Percentiles rank a stretch among this genome's conserved stretches.
Evolutionary conservation across 768 basidiomycete species (phyloP).

Genomic region (Leccinum subgranulosum): DNA sequence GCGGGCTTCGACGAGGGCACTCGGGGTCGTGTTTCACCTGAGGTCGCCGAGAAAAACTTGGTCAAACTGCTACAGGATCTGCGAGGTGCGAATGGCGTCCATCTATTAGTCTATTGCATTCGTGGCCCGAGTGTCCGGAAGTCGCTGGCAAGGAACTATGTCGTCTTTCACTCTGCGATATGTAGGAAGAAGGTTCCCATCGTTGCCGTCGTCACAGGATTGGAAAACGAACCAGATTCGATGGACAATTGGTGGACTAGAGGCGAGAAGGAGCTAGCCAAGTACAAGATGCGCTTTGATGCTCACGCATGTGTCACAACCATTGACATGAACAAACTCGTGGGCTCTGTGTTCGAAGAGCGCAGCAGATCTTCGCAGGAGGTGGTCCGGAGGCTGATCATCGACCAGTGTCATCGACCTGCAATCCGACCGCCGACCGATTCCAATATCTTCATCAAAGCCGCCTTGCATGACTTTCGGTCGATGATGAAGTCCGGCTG

Average conservation of each 20-base stretch:
- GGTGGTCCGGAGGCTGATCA: conserved; percentile 20
- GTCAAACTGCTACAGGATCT: conserved; percentile 32
- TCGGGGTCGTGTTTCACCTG: conserved; percentile 21
- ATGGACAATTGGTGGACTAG: conserved; percentile 39
- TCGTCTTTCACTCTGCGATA: conserved; percentile 29
- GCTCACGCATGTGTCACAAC: conserved; percentile 44
- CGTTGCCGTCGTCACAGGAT: conserved; percentile 30
- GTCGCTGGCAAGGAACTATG: conserved; percentile 28
- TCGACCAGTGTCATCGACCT: conserved; percentile 14
- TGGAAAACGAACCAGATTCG: conserved; percentile 31
- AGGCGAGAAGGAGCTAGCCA: conserved; percentile 31
- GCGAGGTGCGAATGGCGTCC: conserved; percentile 26
- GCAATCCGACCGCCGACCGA: conserved; percentile 17
- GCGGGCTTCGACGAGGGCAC: conserved; percentile 30
- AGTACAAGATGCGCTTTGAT: conserved; percentile 35
- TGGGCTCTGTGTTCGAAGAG: conserved; percentile 14
- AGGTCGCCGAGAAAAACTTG: conserved; percentile 26
- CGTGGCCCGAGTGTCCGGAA: conserved; percentile 28
- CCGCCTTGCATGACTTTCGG: conserved; percentile 25
- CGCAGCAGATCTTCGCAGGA: conserved; percentile 22
- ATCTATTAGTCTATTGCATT: conserved; percentile 33
- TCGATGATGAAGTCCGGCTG: conserved; percentile 25
- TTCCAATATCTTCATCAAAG: conserved; percentile 23
- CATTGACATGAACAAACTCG: conserved; percentile 15
- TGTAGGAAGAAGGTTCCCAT: conserved; percentile 32